Evolutionary conservation across 768 basidiomycete genomes (phyloP).

Genomic region (Pleurotus djamor): DNA sequence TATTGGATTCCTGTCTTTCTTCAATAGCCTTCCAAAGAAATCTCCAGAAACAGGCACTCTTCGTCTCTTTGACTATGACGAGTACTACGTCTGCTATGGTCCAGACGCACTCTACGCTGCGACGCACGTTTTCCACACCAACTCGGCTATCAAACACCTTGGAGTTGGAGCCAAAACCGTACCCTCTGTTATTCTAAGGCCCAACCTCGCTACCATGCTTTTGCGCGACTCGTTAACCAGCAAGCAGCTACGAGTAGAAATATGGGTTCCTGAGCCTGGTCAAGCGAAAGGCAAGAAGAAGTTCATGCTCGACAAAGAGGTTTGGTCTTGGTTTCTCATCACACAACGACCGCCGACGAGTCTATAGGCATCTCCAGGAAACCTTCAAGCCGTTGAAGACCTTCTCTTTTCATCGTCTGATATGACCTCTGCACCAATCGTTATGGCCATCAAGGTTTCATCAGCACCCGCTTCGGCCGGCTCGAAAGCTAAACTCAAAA

Average conservation of each 20-base stretch:
- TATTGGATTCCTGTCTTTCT: conserved; percentile 77
- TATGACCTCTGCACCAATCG: conserved; percentile 79
- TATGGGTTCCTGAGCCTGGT: conserved; percentile 75
- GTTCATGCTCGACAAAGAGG: conserved; percentile 83
- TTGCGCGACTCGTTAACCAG: conserved; percentile 87
- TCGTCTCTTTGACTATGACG: conserved; percentile 78
- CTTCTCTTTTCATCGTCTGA: conserved; percentile 83
- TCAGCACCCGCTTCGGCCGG: conserved; percentile 40
- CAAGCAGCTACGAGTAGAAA: conserved; percentile 90
- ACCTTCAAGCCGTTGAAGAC: conserved; percentile 75
- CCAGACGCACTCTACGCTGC: conserved; percentile 89
- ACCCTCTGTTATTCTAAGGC: conserved; percentile 76
- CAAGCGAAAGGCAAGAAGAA: conserved; percentile 73
- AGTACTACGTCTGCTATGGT: conserved; percentile 89
- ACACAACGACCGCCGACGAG: not conserved
- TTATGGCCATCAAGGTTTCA: conserved; percentile 83
- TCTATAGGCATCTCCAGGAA: conserved; percentile 54
- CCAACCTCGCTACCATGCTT: conserved; percentile 75
- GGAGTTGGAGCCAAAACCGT: conserved; percentile 63
- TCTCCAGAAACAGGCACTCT: conserved; percentile 79
- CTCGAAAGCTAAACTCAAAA: conserved; percentile 61
- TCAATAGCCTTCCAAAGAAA: conserved; percentile 56
- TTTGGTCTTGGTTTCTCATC: conserved; percentile 20
- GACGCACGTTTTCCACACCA: conserved; percentile 79
- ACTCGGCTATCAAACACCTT: conserved; percentile 90